Conservation (phyloP, 2,329 filamentous ascomycete genomes). For the Lachnellula willkommii region DNA sequence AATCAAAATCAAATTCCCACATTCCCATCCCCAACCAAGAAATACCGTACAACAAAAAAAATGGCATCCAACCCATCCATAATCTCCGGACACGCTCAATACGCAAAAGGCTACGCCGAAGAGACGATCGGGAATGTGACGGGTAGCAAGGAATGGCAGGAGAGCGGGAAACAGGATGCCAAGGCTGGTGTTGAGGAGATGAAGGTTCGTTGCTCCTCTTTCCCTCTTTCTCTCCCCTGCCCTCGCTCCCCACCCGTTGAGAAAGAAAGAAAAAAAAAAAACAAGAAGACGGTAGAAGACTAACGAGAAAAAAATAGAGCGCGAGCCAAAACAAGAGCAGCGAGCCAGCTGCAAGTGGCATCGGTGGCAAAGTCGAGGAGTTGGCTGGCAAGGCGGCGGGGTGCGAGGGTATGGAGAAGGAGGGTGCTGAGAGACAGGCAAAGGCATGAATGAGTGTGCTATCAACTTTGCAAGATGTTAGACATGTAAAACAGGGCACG, state of each 20-base stretch:
- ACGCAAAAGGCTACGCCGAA: conserved; percentile 63
- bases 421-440: conserved; percentile 47
- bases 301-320: conserved; percentile 2
- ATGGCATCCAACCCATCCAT: conserved; percentile 45
- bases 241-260: background rate
- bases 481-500: background rate
- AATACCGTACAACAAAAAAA: background rate
- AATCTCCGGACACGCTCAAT: conserved; percentile 59
- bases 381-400: conserved; percentile 57
- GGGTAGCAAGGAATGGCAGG: conserved; percentile 57
- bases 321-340: conserved; percentile 6
- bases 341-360: conserved; percentile 17
- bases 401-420: conserved; percentile 64
- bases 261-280: too few relatives aligned
- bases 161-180: conserved; percentile 60
- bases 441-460: conserved; percentile 9
- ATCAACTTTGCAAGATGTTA: background rate
- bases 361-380: conserved; percentile 56
- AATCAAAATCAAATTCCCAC: background rate
- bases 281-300: too few relatives aligned
- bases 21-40: background rate
- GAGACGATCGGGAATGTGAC: conserved; percentile 50
- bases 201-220: conserved; percentile 27
- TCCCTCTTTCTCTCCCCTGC: background rate
- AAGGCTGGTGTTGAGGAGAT: conserved; percentile 55